Conservation (phyloP, 352 stramenopile species). For the Phytophthora constricta region DNA sequence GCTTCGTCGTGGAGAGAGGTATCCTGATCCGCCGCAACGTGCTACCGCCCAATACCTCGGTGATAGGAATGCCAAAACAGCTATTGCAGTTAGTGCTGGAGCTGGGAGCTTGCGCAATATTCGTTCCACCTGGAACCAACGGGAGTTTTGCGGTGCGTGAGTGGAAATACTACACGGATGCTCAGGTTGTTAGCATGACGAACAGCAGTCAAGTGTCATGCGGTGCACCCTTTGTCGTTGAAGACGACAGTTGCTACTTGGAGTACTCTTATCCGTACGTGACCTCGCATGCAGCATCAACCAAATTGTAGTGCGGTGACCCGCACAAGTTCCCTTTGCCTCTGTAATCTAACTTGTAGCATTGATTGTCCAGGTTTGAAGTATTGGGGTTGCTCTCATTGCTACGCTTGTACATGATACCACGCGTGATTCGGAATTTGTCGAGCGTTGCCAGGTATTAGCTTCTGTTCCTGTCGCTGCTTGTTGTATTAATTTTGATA, state of each 20-base stretch:
- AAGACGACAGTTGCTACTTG: constrained; percentile 61
- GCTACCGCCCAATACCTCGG: constrained; percentile 56
- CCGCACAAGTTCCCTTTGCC: too few relatives aligned
- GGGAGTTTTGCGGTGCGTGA: constrained; percentile 65
- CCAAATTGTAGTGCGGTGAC: not conserved
- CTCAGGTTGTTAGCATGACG: not conserved
- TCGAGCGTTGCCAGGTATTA: constrained; percentile 77
- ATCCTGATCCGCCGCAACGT: constrained; percentile 74
- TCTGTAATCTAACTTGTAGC: too few relatives aligned
- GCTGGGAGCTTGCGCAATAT: constrained; percentile 55
- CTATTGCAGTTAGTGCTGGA: constrained; percentile 53
- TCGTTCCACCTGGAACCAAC: constrained; percentile 57
- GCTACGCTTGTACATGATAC: constrained; percentile 80
- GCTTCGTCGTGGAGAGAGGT: constrained; percentile 58
- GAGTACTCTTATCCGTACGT: constrained; percentile 75
- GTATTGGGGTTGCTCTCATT: constrained; percentile 70
- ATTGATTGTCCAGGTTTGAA: constrained; percentile 54
- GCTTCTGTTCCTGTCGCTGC: constrained; percentile 1
- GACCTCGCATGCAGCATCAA: too few relatives aligned
- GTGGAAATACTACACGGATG: constrained; percentile 70
- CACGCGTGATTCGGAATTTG: constrained; percentile 74
- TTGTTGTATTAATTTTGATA: not conserved
- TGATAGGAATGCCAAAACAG: constrained; percentile 56
- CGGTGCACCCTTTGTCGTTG: constrained; percentile 37
- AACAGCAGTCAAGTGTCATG: constrained; percentile 30